Conservation (phyloP, 2,329 filamentous ascomycete genomes). For the Magnaporthales sp. region DNA sequence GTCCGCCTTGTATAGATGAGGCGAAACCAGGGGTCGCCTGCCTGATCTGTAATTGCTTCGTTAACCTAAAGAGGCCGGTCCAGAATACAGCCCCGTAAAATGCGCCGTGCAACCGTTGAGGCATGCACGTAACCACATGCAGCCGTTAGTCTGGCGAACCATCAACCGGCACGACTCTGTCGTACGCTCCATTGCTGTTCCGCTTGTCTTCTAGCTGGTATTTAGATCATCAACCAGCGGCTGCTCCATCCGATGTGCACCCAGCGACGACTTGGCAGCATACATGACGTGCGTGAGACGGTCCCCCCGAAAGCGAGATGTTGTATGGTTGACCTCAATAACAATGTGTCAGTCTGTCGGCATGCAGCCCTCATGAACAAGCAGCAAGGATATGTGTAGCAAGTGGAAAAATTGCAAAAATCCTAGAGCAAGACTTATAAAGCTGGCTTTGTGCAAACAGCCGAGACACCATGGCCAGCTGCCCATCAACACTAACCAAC, state of each 20-base stretch:
- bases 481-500: background rate
- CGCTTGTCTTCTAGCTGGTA: background rate
- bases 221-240: background rate
- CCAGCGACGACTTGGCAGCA: background rate
- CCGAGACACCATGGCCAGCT: background rate
- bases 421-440: background rate
- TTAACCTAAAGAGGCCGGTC: background rate
- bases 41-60: background rate
- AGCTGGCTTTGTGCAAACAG: background rate
- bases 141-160: background rate
- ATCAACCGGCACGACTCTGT: background rate
- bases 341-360: background rate
- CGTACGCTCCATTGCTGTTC: background rate
- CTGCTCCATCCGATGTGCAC: background rate
- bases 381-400: background rate
- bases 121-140: background rate
- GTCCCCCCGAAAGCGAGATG: background rate
- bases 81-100: background rate
- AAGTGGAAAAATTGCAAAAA: background rate
- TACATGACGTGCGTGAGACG: background rate
- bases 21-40: background rate
- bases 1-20: background rate
- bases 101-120: background rate
- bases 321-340: background rate
- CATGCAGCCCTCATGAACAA: background rate